Evolutionary conservation across 2,329 filamentous ascomycete species (phyloP).

Genomic region (Pseudocercospora fijiensis): DNA sequence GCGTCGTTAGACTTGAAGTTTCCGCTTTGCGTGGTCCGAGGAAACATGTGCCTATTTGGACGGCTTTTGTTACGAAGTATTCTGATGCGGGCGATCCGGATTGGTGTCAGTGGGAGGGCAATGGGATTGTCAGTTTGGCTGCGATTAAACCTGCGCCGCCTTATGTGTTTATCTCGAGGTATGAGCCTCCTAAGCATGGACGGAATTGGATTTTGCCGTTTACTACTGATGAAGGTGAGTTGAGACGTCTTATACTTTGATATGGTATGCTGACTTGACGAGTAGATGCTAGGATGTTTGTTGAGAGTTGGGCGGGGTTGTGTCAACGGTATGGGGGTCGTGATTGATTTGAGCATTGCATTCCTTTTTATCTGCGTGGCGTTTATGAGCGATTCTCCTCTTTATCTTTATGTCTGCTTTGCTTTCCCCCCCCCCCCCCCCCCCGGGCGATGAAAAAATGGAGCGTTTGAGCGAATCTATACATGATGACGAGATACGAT

Average conservation of each 20-base stretch:
- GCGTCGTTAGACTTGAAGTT: constrained; percentile 57
- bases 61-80: constrained; percentile 51
- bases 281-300: constrained; percentile 31
- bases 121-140: constrained; percentile 42
- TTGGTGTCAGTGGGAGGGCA: constrained; percentile 50
- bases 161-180: constrained; percentile 55
- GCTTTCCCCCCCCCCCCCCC: too few species aligned
- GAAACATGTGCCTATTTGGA: constrained; percentile 61
- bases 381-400: neutral
- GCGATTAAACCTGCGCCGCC: constrained; percentile 51
- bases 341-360: constrained; percentile 1
- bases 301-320: constrained; percentile 27
- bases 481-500: too few species aligned
- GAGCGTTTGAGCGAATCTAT: neutral
- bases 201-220: constrained; percentile 34
- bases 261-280: constrained; percentile 4
- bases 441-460: neutral
- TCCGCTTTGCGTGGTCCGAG: constrained; percentile 54
- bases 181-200: constrained; percentile 41
- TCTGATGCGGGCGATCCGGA: constrained; percentile 47
- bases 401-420: neutral
- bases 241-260: neutral
- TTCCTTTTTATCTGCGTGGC: neutral
- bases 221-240: constrained; percentile 28
- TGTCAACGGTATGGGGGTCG: constrained; percentile 10